Percentiles rank a stretch among this genome's conserved stretches.
Conservation (phyloP, 768 basidiomycete species). For the Cantharellus anzutake region DNA sequence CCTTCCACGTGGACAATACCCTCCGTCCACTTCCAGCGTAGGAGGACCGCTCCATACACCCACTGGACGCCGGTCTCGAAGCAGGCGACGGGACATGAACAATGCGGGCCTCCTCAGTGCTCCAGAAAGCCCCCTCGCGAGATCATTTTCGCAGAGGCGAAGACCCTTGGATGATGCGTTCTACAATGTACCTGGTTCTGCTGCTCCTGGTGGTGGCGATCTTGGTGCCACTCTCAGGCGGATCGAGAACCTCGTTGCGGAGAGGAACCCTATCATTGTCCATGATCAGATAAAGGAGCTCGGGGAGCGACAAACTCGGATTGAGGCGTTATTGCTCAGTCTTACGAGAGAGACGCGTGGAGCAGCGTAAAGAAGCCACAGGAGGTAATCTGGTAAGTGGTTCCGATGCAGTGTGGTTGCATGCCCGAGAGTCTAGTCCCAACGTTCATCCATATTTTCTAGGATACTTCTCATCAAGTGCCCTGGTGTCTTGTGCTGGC, state of each 20-base stretch:
- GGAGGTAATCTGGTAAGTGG: too few relatives aligned
- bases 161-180: neutral
- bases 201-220: neutral
- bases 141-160: neutral
- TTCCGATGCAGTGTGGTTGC: too few relatives aligned
- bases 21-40: too few relatives aligned
- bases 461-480: too few relatives aligned
- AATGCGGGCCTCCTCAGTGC: slow-evolving; percentile 14
- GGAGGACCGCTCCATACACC: neutral
- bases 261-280: slow-evolving; percentile 28
- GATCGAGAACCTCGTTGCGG: neutral
- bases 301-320: slow-evolving; percentile 59
- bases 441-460: too few relatives aligned
- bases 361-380: neutral
- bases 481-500: too few relatives aligned
- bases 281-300: slow-evolving; percentile 72
- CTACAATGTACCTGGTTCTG: neutral
- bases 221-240: neutral
- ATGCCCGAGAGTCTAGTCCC: too few relatives aligned
- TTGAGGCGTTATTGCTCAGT: slow-evolving; percentile 49
- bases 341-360: slow-evolving; percentile 44
- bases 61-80: slow-evolving; percentile 3
- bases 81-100: slow-evolving; percentile 9
- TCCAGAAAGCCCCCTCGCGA: slow-evolving; percentile 7
- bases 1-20: too few relatives aligned